A percentile compares a stretch with the other conserved stretches of the same genome.
phyloP scores from a whole-genome alignment of 768 basidiomycete genomes.

The Auricularia sp. region DNA sequence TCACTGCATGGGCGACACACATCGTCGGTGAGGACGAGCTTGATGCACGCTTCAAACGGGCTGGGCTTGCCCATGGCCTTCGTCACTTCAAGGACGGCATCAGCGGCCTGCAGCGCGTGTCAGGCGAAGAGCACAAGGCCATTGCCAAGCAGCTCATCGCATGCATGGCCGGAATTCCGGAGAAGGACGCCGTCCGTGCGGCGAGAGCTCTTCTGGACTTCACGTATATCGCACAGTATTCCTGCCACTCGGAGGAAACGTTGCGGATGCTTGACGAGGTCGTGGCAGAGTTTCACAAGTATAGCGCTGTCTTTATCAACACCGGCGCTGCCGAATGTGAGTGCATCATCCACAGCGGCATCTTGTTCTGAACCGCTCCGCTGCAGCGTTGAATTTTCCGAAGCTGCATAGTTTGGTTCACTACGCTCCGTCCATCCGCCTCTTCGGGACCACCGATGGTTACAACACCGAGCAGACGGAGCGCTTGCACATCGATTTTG shows the following conservation, averaged over 20 bases:
- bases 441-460: slow-evolving; percentile 28
- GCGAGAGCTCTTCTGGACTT: slow-evolving; percentile 28
- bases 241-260: slow-evolving; percentile 21
- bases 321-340: slow-evolving; percentile 19
- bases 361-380: not conserved
- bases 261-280: slow-evolving; percentile 19
- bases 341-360: slow-evolving; percentile 7
- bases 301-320: slow-evolving; percentile 28
- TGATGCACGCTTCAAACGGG: slow-evolving; percentile 5
- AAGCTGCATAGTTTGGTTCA: slow-evolving; percentile 32
- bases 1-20: slow-evolving; percentile 1
- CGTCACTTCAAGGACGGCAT: slow-evolving; percentile 12
- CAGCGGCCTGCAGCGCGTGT: slow-evolving; percentile 5
- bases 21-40: slow-evolving; percentile 1
- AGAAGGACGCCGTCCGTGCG: slow-evolving; percentile 9
- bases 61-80: slow-evolving; percentile 4
- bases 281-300: slow-evolving; percentile 25
- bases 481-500: slow-evolving; percentile 24
- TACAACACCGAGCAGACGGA: slow-evolving; percentile 33
- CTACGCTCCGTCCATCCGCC: slow-evolving; percentile 22
- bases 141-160: slow-evolving; percentile 2
- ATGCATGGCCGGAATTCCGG: not conserved
- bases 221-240: slow-evolving; percentile 27
- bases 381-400: slow-evolving; percentile 28
- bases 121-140: slow-evolving; percentile 9